Percentiles rank a stretch among this genome's conserved stretches.
Conservation (phyloP, 2,329 filamentous ascomycete species). For the Alternaria novae-zelandiae region DNA sequence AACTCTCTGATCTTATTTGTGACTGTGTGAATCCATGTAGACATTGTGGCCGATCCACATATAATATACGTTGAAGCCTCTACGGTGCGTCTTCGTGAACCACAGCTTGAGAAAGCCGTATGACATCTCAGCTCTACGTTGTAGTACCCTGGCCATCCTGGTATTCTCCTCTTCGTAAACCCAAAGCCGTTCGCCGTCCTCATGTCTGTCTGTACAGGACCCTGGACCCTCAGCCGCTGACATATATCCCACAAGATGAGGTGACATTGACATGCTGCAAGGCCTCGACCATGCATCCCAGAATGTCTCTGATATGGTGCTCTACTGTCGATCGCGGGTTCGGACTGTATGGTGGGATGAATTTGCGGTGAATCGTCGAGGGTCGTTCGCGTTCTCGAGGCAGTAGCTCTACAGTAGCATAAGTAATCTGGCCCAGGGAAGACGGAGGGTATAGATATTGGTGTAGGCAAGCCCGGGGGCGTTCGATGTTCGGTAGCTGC, state of each 20-base stretch:
- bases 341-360: neutral
- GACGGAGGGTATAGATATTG: neutral
- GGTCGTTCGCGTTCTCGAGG: neutral
- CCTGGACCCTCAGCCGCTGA: neutral
- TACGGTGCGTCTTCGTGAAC: accelerated
- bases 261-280: neutral
- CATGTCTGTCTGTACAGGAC: neutral
- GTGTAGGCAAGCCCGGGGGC: neutral
- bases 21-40: neutral
- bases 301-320: too few species aligned
- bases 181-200: neutral
- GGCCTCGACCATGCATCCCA: accelerated
- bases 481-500: neutral
- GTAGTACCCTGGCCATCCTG: neutral
- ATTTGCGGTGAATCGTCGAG: neutral
- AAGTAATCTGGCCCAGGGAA: neutral
- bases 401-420: neutral
- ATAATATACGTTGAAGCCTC: neutral
- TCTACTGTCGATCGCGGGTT: neutral
- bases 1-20: neutral
- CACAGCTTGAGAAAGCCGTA: neutral
- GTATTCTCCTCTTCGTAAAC: neutral
- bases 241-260: neutral
- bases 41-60: neutral
- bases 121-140: neutral